A percentile compares a stretch with the other conserved stretches of the same genome.
Conservation (phyloP, 371 early-diverging fungal species). For the Mortierella sp. region DNA sequence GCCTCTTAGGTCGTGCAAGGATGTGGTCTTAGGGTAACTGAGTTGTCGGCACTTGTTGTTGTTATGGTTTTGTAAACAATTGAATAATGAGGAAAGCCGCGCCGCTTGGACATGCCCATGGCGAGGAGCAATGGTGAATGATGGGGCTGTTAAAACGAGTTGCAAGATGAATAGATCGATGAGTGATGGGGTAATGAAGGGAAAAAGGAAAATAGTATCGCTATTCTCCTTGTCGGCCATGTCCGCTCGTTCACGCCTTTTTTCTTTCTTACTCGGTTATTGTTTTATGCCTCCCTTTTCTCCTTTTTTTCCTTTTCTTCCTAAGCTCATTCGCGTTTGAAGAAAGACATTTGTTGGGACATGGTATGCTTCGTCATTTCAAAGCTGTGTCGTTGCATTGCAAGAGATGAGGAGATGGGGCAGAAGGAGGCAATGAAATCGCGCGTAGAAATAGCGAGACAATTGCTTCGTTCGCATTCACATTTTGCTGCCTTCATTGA, state of each 20-base stretch:
- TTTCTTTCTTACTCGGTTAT: not conserved
- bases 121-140: not conserved
- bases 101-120: not conserved
- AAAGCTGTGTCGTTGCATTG: too few relatives aligned
- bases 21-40: constrained; percentile 9
- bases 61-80: not conserved
- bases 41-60: too few relatives aligned
- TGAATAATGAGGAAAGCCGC: not conserved
- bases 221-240: not conserved
- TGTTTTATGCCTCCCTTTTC: not conserved
- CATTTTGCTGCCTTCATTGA: too few relatives aligned
- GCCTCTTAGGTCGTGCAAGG: not conserved
- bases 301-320: not conserved
- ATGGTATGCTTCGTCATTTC: too few relatives aligned
- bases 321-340: not conserved
- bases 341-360: not conserved
- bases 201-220: not conserved
- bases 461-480: too few relatives aligned
- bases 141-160: not conserved
- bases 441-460: too few relatives aligned
- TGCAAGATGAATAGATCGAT: constrained; percentile 16
- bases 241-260: not conserved
- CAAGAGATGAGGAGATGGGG: too few relatives aligned
- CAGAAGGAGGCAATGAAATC: too few relatives aligned
- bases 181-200: not conserved